A percentile compares a stretch with the other conserved stretches of the same genome.
phyloP scores from a whole-genome alignment of 495 filamentous ascomycete genomes.

The Aspergillus indologenus region DNA sequence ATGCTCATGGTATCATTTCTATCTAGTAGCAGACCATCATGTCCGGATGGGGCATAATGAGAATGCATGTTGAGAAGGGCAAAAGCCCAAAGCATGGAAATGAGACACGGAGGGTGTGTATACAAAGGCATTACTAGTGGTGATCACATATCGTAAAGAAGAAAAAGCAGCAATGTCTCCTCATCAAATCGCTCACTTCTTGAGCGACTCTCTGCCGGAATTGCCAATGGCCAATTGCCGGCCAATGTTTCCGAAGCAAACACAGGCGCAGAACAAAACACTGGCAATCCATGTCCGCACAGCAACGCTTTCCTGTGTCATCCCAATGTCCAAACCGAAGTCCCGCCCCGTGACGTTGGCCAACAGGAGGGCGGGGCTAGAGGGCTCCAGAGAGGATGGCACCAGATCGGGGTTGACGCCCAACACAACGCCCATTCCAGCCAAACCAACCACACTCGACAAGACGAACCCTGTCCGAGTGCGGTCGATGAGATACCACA shows the following conservation, averaged over 20 bases:
- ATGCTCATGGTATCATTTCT: not conserved
- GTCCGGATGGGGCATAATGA: not conserved
- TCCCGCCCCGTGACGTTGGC: constrained; percentile 35
- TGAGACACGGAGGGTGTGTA: not conserved
- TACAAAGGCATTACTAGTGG: constrained; percentile 1
- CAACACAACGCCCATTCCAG: constrained; percentile 69
- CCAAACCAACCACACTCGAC: constrained; percentile 64
- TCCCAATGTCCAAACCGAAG: constrained; percentile 49
- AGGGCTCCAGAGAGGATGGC: constrained; percentile 53
- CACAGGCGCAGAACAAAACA: constrained; percentile 87
- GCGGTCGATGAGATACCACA: constrained; percentile 96
- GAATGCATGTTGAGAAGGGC: not conserved
- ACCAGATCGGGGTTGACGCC: constrained; percentile 73
- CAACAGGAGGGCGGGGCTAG: constrained; percentile 25
- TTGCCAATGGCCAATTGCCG: constrained; percentile 62
- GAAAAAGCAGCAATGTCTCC: not conserved
- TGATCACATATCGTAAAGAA: not conserved
- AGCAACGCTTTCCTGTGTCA: constrained; percentile 73
- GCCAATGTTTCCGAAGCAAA: constrained; percentile 96
- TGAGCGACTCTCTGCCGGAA: constrained; percentile 20
- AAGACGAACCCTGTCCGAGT: constrained; percentile 79
- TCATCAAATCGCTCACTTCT: constrained; percentile 16
- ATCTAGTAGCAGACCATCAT: not conserved
- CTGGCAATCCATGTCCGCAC: constrained; percentile 84
- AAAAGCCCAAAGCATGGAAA: not conserved